phyloP scores from a whole-genome alignment of 2,329 filamentous ascomycete species.

The Colletotrichum eremochloae region DNA sequence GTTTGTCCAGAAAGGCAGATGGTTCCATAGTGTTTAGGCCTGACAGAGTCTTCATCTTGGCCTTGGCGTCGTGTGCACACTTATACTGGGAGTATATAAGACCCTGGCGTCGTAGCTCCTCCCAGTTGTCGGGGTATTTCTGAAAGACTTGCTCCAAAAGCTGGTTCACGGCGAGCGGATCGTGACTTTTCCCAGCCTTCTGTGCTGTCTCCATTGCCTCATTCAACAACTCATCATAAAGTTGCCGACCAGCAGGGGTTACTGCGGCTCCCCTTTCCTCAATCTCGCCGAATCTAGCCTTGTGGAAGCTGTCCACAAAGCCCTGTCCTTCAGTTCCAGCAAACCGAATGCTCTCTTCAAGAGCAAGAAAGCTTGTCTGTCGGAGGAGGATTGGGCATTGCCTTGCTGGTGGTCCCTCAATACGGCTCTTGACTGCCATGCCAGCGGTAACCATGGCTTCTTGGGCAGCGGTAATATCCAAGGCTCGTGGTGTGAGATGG shows the following conservation, averaged over 20 bases:
- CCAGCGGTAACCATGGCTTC: slow-evolving; percentile 55
- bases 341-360: slow-evolving; percentile 63
- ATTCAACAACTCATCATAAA: slow-evolving; percentile 61
- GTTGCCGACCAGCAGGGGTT: slow-evolving; percentile 57
- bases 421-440: slow-evolving; percentile 61
- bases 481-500: slow-evolving; percentile 64
- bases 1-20: slow-evolving; percentile 45
- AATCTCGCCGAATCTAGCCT: slow-evolving; percentile 65
- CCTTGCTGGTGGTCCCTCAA: slow-evolving; percentile 64
- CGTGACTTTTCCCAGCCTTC: not conserved
- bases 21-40: not conserved
- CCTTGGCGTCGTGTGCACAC: slow-evolving; percentile 9
- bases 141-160: slow-evolving; percentile 50
- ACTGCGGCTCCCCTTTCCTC: slow-evolving; percentile 66
- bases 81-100: slow-evolving; percentile 58
- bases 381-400: slow-evolving; percentile 61
- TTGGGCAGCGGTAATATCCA: slow-evolving; percentile 63
- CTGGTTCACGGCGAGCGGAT: slow-evolving; percentile 35
- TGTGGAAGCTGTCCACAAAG: slow-evolving; percentile 55
- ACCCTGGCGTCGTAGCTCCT: slow-evolving; percentile 50
- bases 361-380: slow-evolving; percentile 66
- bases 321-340: slow-evolving; percentile 33
- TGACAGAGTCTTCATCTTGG: not conserved
- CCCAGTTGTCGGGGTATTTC: slow-evolving; percentile 58
- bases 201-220: slow-evolving; percentile 44